Percentiles rank a stretch among this genome's conserved stretches.
Evolutionary conservation across 2,329 filamentous ascomycete species (phyloP).

Genomic region (Rugonectria rugulosa): DNA sequence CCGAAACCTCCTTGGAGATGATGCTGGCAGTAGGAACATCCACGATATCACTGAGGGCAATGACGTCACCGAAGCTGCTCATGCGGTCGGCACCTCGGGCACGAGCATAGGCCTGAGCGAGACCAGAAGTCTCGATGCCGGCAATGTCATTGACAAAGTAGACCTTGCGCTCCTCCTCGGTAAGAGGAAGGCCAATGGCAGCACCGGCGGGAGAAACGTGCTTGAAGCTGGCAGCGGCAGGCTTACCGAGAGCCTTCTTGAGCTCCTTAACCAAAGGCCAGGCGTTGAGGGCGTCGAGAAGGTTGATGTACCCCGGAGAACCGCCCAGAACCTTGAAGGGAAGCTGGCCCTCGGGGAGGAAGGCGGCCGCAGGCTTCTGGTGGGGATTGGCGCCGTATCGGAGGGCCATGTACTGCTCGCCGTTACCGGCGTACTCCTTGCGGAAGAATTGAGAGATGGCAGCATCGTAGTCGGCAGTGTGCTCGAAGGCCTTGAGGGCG

Average conservation of each 20-base stretch:
- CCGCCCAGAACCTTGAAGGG: constrained; percentile 96
- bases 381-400: constrained; percentile 98
- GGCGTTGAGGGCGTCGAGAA: constrained; percentile 93
- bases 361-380: constrained; percentile 95
- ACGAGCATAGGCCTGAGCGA: constrained; percentile 95
- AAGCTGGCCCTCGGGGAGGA: constrained; percentile 72
- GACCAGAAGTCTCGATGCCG: constrained; percentile 82
- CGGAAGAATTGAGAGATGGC: constrained; percentile 98
- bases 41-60: constrained; percentile 89
- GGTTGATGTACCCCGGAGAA: constrained; percentile 94
- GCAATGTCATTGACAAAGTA: constrained; percentile 98
- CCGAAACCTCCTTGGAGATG: constrained; percentile 96
- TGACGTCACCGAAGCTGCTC: constrained; percentile 98
- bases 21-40: constrained; percentile 96
- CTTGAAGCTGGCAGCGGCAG: constrained; percentile 97
- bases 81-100: constrained; percentile 96
- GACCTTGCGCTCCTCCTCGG: constrained; percentile 88
- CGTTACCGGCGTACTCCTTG: constrained; percentile 90
- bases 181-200: constrained; percentile 89
- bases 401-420: constrained; percentile 82
- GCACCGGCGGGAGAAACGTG: constrained; percentile 97
- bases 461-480: constrained; percentile 95
- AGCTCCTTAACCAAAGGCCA: constrained; percentile 98
- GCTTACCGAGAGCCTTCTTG: constrained; percentile 83
- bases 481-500: constrained; percentile 97